phyloP scores from a whole-genome alignment of 2,329 filamentous ascomycete genomes.

The Cercospora berteroae region DNA sequence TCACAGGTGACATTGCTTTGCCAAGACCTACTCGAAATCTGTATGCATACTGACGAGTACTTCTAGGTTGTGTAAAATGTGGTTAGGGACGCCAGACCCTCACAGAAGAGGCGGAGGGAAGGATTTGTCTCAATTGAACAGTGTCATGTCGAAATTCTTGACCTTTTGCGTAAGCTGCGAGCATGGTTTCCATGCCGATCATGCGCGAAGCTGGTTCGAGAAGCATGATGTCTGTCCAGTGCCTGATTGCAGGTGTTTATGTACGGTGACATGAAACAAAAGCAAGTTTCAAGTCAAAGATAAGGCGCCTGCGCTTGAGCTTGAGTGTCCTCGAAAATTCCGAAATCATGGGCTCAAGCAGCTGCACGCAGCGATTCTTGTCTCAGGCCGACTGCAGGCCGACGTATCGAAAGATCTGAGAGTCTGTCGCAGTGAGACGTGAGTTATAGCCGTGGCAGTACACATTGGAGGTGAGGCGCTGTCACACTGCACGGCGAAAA shows the following conservation, averaged over 20 bases:
- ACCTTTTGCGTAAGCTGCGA: conserved; percentile 63
- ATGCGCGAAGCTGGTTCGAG: conserved; percentile 62
- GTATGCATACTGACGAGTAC: neutral
- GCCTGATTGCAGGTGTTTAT: conserved; percentile 55
- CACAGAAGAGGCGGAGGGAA: conserved; percentile 33
- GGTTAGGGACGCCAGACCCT: conserved; percentile 60
- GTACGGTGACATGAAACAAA: conserved; percentile 28
- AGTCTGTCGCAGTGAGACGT: too few species aligned
- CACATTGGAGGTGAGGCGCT: too few species aligned
- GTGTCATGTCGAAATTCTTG: conserved; percentile 55
- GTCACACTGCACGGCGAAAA: neutral
- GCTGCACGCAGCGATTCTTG: too few species aligned
- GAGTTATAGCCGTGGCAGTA: neutral
- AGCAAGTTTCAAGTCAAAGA: neutral
- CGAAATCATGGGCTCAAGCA: too few species aligned
- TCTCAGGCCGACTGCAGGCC: too few species aligned
- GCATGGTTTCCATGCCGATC: conserved; percentile 63
- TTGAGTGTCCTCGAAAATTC: too few species aligned
- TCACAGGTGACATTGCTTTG: neutral
- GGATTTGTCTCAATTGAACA: conserved; percentile 35
- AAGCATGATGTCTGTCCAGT: conserved; percentile 56
- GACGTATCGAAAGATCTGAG: too few species aligned
- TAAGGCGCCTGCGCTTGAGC: neutral
- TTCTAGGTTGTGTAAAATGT: conserved; percentile 56
- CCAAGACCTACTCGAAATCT: neutral